Percentiles rank a stretch among this genome's conserved stretches.
phyloP scores from a whole-genome alignment of 306 rosid species.

The Urtica urens region DNA sequence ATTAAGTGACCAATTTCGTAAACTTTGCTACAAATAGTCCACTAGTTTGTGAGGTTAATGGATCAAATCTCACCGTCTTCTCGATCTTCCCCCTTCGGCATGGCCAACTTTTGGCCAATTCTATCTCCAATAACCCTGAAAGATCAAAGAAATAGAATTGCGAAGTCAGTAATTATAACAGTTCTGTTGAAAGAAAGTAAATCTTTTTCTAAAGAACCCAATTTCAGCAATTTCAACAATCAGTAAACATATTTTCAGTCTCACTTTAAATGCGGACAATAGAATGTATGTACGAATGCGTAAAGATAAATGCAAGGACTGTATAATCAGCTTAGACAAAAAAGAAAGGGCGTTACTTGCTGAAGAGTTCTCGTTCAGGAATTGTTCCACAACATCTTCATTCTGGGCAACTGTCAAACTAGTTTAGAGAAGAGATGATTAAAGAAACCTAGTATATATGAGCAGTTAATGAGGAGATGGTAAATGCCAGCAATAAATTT shows the following conservation, averaged over 20 bases:
- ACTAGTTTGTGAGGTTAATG: constrained; percentile 64
- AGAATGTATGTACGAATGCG: neutral
- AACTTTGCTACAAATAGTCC: constrained; percentile 73
- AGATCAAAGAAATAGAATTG: neutral
- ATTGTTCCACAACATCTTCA: constrained; percentile 74
- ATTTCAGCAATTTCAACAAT: too few relatives aligned
- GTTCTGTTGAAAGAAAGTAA: too few relatives aligned
- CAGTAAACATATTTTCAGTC: too few relatives aligned
- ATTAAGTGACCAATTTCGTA: constrained; percentile 32
- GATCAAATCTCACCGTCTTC: constrained; percentile 66
- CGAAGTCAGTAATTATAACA: too few relatives aligned
- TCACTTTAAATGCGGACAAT: too few relatives aligned
- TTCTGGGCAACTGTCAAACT: constrained; percentile 84
- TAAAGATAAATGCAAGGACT: neutral
- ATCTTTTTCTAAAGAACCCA: too few relatives aligned
- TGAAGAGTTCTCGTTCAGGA: constrained; percentile 52
- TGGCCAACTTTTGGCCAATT: constrained; percentile 67
- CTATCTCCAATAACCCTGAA: constrained; percentile 53
- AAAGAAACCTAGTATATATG: neutral
- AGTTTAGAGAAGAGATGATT: constrained; percentile 13
- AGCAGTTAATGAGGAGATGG: neutral
- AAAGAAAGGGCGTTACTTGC: constrained; percentile 38
- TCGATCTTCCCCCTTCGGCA: constrained; percentile 48
- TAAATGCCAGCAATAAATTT: constrained; percentile 8
- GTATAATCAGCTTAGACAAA: neutral